phyloP scores from a whole-genome alignment of 768 basidiomycete genomes.

The Russula earlei region DNA sequence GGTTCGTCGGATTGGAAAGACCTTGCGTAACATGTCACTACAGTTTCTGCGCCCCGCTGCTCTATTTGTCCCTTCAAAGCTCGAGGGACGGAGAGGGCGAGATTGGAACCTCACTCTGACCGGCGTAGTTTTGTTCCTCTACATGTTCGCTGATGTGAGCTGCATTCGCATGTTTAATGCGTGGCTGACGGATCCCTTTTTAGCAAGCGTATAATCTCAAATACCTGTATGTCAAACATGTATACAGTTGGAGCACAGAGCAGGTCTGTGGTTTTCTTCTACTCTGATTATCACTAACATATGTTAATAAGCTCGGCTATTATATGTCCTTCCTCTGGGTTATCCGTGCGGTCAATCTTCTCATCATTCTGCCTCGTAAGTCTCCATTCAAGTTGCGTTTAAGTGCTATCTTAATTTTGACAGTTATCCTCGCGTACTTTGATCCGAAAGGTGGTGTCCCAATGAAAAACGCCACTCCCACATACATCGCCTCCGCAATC shows the following conservation, averaged over 20 bases:
- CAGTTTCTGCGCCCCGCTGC: constrained; percentile 17
- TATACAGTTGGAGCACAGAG: constrained; percentile 20
- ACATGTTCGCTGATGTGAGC: constrained; percentile 17
- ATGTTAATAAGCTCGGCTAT: constrained; percentile 14
- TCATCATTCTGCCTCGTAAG: constrained; percentile 18
- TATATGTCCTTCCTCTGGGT: constrained; percentile 20
- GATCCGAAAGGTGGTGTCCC: background rate
- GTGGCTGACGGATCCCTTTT: background rate
- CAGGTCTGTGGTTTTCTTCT: constrained; percentile 8
- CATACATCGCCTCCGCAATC: constrained; percentile 13
- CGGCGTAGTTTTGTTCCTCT: constrained; percentile 16
- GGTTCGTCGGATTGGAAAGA: background rate
- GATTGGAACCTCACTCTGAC: constrained; percentile 21
- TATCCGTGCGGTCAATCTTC: constrained; percentile 18
- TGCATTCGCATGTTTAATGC: background rate
- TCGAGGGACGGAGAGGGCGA: constrained; percentile 16
- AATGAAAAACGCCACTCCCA: background rate
- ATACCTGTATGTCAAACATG: constrained; percentile 20
- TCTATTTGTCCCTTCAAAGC: constrained; percentile 12
- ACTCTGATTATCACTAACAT: background rate
- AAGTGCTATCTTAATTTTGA: background rate
- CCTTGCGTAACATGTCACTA: background rate
- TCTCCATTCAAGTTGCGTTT: background rate
- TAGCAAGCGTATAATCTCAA: constrained; percentile 22
- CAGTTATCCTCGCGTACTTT: constrained; percentile 20